Evolutionary conservation across 352 stramenopile genomes (phyloP), one percentile per base, ranked within the genome.

Genomic region (Blastocystis sp.): DNA sequence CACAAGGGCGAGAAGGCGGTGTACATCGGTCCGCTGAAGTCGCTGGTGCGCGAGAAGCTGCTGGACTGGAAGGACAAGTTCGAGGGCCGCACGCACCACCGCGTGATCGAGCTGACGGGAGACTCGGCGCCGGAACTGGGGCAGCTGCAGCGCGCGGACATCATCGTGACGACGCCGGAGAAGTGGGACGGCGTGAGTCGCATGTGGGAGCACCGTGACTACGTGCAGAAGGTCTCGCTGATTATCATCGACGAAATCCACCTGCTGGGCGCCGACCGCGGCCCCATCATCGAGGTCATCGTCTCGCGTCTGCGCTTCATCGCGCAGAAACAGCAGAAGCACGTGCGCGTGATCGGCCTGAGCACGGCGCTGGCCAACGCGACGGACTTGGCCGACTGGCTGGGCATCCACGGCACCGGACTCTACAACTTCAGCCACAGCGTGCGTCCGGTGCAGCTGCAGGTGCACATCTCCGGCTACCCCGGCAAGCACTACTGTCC

Each of bases 231-330:
- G 88, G 92, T 91, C 84, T 90, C 89, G 9, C 91, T 98, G 9
- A 90, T 98, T 9, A 90, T 99, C 36, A 92, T 98, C 32, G 94
- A 98, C 87, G 95, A 99, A 85, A 96, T 99, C 81, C 96, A 99
- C 89, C 89, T 98, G 34, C 90, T 98, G 4, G 93, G 93, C 42
- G 94, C 97, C 84, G 92, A 97, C n/a, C 89, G 95, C 38, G 96
- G 96, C 24, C 94, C 96, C 16, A 94, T 96, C 16, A 88, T 97
- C 0, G 93, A 97, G 87, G 92, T 96, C 0, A 93, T 99, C 59
- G 93, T 99, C 0, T 89, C 93, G 90, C 87, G 93, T 88, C 93
- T 94, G 78, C 76, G 90, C 79, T 93, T 94, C 88, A 92, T 96
- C 73, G 92, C 91, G 21, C 87, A 87, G 71, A 86, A 69, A 42